Evolutionary conservation across 345 rosid genomes (phyloP), one percentile per base, ranked within the genome.

Genomic region (Excoecaria agallocha): DNA sequence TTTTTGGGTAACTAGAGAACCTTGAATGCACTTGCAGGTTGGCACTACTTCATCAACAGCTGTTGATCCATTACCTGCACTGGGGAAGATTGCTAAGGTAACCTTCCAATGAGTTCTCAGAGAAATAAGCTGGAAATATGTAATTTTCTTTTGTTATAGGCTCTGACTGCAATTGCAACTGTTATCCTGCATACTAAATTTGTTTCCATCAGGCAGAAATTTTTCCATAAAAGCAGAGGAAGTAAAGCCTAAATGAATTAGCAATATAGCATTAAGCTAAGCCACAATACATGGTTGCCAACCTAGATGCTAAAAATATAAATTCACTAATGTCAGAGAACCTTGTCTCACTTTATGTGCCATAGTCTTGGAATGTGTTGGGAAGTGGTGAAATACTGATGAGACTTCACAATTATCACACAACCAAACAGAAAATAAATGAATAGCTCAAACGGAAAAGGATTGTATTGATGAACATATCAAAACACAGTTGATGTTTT

Each of bases 31-130:
- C 71, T 60, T 76, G 62, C 81, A 93, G 98, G 91, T 90, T 61
- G 98, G 98, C 11, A 89, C 95, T 51, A 93, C 98, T 72, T 93
- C 98, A 12, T 93, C 98, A 72, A 80, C 98, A 2, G 93, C 97
- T 46, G 87, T 87, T 66, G 98, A 91, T 84, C 95, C 98, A 54
- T 82, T 93, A 79, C 82, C 70, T 78, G 75, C 84, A 2, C 74
- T 93, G 9, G 97, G 92, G 70, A 81, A 82, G 78, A 88, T 93
- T 43, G 89, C 98, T 11, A 79, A 88, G 87, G 97, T 93, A 54
- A 65, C 72, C 68, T 68, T 37, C 39, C 41, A 19, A 13, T 58
- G 1, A 37, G 12, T 30, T 78, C 45, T 57, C 46, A 24, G 49
- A 60, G 57, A 16, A 35, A 54, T 35, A 54, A 55, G 54, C 63